Percentiles rank a stretch among this genome's conserved stretches.
Evolutionary conservation across 2,329 filamentous ascomycete genomes (phyloP).

Genomic region (Aspergillus sp.): DNA sequence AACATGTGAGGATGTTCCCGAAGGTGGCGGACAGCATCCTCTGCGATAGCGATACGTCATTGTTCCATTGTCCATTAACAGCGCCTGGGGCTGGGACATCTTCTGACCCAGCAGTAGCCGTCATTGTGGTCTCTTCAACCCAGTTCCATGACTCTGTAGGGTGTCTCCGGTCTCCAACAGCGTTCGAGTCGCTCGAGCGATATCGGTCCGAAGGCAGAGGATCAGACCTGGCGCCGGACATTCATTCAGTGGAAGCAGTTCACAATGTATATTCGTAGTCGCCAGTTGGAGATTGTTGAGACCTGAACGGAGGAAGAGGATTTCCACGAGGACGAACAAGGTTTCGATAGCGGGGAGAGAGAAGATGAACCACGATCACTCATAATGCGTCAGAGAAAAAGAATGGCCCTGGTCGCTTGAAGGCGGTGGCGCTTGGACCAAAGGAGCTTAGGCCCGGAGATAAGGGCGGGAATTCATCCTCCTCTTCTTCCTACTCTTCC

Average conservation of each 20-base stretch:
- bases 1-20: slow-evolving; percentile 83
- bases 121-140: slow-evolving; percentile 34
- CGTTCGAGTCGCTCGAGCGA: slow-evolving; percentile 15
- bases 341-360: background rate
- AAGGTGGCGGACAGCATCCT: slow-evolving; percentile 94
- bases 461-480: slow-evolving; percentile 10
- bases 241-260: slow-evolving; percentile 16
- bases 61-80: slow-evolving; percentile 13
- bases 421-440: slow-evolving; percentile 23
- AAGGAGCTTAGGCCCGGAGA: slow-evolving; percentile 13
- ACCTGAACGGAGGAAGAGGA: background rate
- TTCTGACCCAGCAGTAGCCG: slow-evolving; percentile 26
- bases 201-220: slow-evolving; percentile 23
- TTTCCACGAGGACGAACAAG: background rate
- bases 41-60: slow-evolving; percentile 73
- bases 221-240: slow-evolving; percentile 23
- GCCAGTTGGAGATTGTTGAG: background rate
- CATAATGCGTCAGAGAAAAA: slow-evolving; percentile 21
- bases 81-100: slow-evolving; percentile 16
- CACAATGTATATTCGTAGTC: background rate
- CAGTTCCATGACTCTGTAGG: slow-evolving; percentile 28
- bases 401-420: slow-evolving; percentile 15
- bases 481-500: background rate
- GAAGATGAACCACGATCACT: background rate
- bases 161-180: slow-evolving; percentile 7